These are phyloP conservation scores for Aspergillus fischeri DNA, from an alignment of 2,329 filamentous ascomycete genomes.

Conservation along the genomic window DNA sequence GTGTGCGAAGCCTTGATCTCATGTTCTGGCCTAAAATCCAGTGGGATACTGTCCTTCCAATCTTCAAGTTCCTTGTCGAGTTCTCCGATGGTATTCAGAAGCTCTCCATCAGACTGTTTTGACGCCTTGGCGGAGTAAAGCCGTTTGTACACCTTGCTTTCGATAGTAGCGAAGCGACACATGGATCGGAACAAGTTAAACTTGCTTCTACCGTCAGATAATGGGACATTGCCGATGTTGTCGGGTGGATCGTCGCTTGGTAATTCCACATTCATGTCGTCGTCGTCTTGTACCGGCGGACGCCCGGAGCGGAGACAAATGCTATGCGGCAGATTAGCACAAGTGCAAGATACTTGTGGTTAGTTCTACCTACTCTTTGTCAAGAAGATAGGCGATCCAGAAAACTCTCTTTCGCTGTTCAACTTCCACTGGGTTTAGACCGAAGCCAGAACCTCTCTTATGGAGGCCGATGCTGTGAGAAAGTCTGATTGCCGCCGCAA, in stretches of 20 bases:
- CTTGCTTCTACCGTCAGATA: slow-evolving; percentile 83
- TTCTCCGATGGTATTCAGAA: slow-evolving; percentile 93
- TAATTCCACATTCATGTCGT: slow-evolving; percentile 92
- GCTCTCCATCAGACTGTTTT: slow-evolving; percentile 85
- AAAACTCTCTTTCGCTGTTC: slow-evolving; percentile 81
- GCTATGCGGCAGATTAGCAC: slow-evolving; percentile 29
- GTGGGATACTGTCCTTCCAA: slow-evolving; percentile 93
- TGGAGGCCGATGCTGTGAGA: slow-evolving; percentile 94
- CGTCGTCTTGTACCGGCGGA: slow-evolving; percentile 68
- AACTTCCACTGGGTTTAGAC: slow-evolving; percentile 86
- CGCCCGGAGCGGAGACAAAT: slow-evolving; percentile 69
- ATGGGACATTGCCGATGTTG: slow-evolving; percentile 88
- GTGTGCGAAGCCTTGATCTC: slow-evolving; percentile 92
- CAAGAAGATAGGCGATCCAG: slow-evolving; percentile 71
- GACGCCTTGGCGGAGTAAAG: slow-evolving; percentile 90
- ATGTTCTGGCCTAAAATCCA: slow-evolving; percentile 95
- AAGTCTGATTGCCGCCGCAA: slow-evolving; percentile 83
- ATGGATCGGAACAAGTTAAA: slow-evolving; percentile 93
- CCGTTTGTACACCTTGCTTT: slow-evolving; percentile 89
- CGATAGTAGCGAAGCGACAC: slow-evolving; percentile 86
- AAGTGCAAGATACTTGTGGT: slow-evolving; percentile 3
- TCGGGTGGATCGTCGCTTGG: slow-evolving; percentile 87
- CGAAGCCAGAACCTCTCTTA: slow-evolving; percentile 88
- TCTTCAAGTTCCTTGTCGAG: slow-evolving; percentile 84
- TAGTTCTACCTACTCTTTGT: slow-evolving; percentile 56